Evolutionary conservation across 192 early-diverging fungal species (phyloP).

Genomic region (Umbelopsis ramanniana): DNA sequence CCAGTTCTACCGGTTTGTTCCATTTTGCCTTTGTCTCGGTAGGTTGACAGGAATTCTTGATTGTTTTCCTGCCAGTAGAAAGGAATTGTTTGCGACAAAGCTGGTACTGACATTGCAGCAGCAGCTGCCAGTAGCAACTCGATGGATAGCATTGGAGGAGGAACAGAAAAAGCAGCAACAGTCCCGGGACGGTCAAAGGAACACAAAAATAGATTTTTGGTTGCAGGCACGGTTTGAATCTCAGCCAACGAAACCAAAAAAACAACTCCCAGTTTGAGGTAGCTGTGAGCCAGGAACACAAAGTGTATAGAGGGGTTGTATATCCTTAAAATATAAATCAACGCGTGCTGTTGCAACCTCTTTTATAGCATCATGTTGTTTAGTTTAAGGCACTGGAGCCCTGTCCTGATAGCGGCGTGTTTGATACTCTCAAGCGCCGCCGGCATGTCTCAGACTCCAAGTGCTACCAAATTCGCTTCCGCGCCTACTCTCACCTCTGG

Average conservation of each 20-base stretch:
- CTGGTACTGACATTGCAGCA: not conserved
- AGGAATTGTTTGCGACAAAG: not conserved
- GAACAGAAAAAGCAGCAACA: not conserved
- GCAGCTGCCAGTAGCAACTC: not conserved
- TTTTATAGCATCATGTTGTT: not conserved
- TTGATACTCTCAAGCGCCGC: not conserved
- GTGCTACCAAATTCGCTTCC: not conserved
- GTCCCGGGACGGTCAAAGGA: not conserved
- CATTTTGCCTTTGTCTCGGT: conserved; percentile 34
- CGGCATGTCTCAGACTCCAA: not conserved
- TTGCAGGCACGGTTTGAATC: not conserved
- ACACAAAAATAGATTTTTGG: not conserved
- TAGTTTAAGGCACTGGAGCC: not conserved
- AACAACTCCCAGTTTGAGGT: not conserved
- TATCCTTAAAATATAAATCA: not conserved
- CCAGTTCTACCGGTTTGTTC: conserved; percentile 44
- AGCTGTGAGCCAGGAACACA: not conserved
- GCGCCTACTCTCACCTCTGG: not conserved
- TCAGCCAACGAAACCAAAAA: not conserved
- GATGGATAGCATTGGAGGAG: conserved; percentile 18
- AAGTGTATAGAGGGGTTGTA: not conserved
- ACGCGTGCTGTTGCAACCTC: not conserved
- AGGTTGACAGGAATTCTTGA: conserved; percentile 23
- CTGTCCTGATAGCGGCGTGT: too few relatives aligned
- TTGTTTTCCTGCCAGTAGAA: conserved; percentile 27